Evolutionary conservation across 163 green algal species (phyloP).

Genomic region (Chlamydomonas reinhardtii): DNA sequence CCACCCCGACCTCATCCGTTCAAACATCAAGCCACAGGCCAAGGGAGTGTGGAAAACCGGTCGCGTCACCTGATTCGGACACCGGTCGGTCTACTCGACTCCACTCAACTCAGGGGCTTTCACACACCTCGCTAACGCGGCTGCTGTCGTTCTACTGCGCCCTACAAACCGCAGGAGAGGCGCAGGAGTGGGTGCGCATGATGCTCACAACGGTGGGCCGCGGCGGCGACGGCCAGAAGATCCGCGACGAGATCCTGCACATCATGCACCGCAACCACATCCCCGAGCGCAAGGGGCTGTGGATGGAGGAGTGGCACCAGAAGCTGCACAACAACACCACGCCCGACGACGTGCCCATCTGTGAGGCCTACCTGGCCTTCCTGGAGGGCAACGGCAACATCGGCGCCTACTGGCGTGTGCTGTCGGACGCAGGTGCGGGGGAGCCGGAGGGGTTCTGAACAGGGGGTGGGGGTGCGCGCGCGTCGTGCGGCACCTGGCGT

Average conservation of each 20-base stretch:
- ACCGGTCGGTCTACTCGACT: too few relatives aligned
- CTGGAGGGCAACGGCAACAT: constrained; percentile 85
- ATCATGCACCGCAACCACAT: constrained; percentile 98
- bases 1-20: too few relatives aligned
- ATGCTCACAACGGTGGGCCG: constrained; percentile 89
- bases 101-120: too few relatives aligned
- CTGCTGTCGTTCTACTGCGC: too few relatives aligned
- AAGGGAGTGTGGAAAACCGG: too few relatives aligned
- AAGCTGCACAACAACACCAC: constrained; percentile 97
- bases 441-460: not conserved
- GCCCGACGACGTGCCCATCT: constrained; percentile 96
- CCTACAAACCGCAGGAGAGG: constrained; percentile 61
- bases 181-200: constrained; percentile 92
- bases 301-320: constrained; percentile 85
- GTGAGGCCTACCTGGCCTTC: constrained; percentile 95
- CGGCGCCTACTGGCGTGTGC: constrained; percentile 88
- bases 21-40: too few relatives aligned
- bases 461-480: not conserved
- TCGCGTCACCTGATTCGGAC: too few relatives aligned
- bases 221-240: constrained; percentile 93
- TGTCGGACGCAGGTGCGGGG: constrained; percentile 72
- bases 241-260: constrained; percentile 97
- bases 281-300: constrained; percentile 82
- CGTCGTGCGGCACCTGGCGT: too few relatives aligned
- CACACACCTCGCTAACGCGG: too few relatives aligned